Evolutionary conservation across 108 stramenopile genomes (phyloP).

Genomic region (Skeletonema marinoi): DNA sequence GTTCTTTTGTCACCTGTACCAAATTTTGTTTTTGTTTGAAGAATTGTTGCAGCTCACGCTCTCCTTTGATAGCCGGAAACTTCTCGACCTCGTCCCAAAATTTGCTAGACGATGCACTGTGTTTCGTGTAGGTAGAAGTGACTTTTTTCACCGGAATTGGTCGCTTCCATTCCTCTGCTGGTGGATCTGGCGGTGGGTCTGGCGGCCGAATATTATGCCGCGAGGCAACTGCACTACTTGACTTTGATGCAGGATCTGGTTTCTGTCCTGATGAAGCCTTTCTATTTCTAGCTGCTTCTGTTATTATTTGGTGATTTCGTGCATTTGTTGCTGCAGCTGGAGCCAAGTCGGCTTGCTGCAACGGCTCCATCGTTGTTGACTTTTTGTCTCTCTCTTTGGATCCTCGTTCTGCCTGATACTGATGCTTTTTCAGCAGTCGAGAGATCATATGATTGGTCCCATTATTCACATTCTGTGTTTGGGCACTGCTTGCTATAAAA

Average conservation of each 20-base stretch:
- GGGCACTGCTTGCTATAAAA: neutral
- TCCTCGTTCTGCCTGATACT: neutral
- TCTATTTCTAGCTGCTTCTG: neutral
- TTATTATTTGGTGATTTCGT: neutral
- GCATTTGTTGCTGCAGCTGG: neutral
- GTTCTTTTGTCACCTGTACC: slow-evolving; percentile 14
- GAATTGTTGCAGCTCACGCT: neutral
- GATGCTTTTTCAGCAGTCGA: neutral
- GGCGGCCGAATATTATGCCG: neutral
- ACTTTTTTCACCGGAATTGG: slow-evolving; percentile 29
- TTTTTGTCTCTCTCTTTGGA: neutral
- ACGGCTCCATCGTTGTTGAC: neutral
- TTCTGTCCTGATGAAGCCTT: neutral
- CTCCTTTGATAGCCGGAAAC: slow-evolving; percentile 1
- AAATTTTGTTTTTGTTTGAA: neutral
- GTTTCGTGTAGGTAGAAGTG: slow-evolving; percentile 12
- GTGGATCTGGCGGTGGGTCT: slow-evolving; percentile 36
- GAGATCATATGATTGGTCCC: neutral
- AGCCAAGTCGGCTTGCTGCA: neutral
- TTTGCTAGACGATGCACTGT: slow-evolving; percentile 26
- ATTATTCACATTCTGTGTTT: neutral
- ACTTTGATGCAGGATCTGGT: neutral
- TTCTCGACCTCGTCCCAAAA: slow-evolving; percentile 50
- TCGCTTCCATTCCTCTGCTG: slow-evolving; percentile 22
- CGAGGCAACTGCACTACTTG: neutral